Percentiles rank a stretch among this genome's conserved stretches.
Evolutionary conservation across 2,329 filamentous ascomycete species (phyloP).

Genomic region (Alternaria alternata): DNA sequence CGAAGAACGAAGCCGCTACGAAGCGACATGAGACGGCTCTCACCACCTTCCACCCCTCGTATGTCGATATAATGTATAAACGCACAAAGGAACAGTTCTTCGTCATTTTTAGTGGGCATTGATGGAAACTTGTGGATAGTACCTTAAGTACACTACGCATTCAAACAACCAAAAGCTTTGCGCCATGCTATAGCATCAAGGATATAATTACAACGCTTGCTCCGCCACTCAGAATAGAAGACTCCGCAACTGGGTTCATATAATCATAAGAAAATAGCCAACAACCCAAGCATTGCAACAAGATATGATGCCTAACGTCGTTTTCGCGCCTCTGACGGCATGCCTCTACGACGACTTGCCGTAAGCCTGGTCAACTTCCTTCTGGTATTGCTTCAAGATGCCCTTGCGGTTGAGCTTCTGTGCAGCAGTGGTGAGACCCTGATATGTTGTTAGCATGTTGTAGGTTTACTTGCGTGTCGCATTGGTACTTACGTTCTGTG

Average conservation of each 20-base stretch:
- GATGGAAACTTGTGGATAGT: neutral
- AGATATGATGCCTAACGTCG: neutral
- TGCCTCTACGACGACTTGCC: slow-evolving; percentile 18
- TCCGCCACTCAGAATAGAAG: neutral
- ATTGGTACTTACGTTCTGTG: slow-evolving; percentile 73
- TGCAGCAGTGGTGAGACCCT: slow-evolving; percentile 61
- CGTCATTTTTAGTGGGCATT: neutral
- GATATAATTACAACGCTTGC: slow-evolving; percentile 14
- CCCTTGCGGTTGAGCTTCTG: slow-evolving; percentile 62
- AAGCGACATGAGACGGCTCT: neutral
- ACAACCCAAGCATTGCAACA: neutral
- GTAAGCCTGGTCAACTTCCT: slow-evolving; percentile 60
- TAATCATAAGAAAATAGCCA: neutral
- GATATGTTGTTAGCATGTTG: slow-evolving; percentile 25
- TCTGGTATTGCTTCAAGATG: slow-evolving; percentile 61
- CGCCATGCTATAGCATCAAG: slow-evolving; percentile 4
- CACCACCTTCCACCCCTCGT: neutral
- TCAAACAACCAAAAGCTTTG: neutral
- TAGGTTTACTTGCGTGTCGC: neutral
- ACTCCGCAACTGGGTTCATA: neutral
- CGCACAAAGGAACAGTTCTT: neutral
- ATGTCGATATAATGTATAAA: neutral
- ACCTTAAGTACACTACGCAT: neutral
- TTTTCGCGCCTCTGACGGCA: neutral
- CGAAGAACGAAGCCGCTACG: neutral